Conservation (phyloP, 2,329 filamentous ascomycete species). For the Botryosphaeria dothidea region DNA sequence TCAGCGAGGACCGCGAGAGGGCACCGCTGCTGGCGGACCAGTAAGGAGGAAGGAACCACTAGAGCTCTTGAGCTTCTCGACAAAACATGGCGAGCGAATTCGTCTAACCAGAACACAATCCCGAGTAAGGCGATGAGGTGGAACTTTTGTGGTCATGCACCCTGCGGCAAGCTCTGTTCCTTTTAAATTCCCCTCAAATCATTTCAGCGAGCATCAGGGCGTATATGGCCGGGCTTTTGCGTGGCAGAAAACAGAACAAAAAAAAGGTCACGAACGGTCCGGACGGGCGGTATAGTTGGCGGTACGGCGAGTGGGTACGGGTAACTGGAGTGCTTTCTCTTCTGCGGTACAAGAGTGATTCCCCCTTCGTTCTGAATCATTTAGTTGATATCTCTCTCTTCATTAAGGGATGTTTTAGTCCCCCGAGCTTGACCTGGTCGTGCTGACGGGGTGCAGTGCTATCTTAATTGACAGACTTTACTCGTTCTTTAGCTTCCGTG, state of each 20-base stretch:
- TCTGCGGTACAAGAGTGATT: background rate
- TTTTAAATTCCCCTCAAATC: no score
- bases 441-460: background rate
- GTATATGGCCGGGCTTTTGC: no score
- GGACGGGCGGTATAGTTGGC: background rate
- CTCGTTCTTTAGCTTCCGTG: no score
- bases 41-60: constrained; percentile 21
- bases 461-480: background rate
- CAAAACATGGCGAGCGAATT: no score
- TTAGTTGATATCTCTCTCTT: background rate
- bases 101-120: no score
- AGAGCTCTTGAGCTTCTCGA: no score
- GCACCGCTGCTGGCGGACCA: constrained; percentile 54
- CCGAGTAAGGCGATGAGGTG: no score
- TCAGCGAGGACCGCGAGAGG: constrained; percentile 54
- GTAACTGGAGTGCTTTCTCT: background rate
- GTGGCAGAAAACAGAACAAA: no score
- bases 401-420: background rate
- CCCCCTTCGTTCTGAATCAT: constrained; percentile 3
- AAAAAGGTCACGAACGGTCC: background rate
- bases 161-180: no score
- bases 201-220: no score
- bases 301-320: background rate
- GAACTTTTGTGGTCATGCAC: no score
- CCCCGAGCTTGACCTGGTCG: no score